Base-by-base conservation (phyloP, 2,329 filamentous ascomycete species). In the Lasiodiplodia sp. region DNA sequence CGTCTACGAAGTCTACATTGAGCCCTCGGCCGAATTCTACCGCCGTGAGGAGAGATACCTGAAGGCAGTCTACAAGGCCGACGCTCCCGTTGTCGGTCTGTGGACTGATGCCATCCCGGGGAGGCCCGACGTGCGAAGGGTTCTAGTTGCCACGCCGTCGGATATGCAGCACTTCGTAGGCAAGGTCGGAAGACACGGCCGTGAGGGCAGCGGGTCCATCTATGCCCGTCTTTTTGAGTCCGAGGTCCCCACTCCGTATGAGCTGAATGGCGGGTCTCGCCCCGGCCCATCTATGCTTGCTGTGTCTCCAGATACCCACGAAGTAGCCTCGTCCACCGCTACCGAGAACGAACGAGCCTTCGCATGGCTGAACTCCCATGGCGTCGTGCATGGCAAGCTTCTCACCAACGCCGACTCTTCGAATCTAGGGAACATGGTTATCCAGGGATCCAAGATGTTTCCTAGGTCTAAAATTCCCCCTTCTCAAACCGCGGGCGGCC, bases 21-120 rank as follows among this genome's bases (percentile, higher is more conserved):
- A 99, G 79, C 94, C 94, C 3, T 92, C 93, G 16, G 94, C 91
- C 60, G 96, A 98, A 78, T 97, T 97, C 81, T 98, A 97, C 81
- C 88, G 93, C 73, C 92, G 95, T 76, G 94, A 98, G 79, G 96
- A 99, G 79, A 94, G 93, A 80, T 97, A 97, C 78, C 82, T 97
- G 70, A 95, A 95, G 79, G 87, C 86, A 44, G 86, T 99, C 23
- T 94, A 94, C 78, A 94, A 91, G 77, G 87, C 94, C 8, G 94
- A 97, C 78, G 92, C 91, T 0, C 89, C 94, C 0, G 87, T 98
- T 44, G 93, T 92, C 0, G 96, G 96, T 1, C 77, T 98, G 18
- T 97, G 93, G 89, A 91, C 91, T 11, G 95, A 98, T 75, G 84
- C 87, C 47, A 82, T 97, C 49, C 83, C 84, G 47, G 88, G 87